phyloP scores from a whole-genome alignment of 169 alveolate species.

The Babesia bovis region DNA sequence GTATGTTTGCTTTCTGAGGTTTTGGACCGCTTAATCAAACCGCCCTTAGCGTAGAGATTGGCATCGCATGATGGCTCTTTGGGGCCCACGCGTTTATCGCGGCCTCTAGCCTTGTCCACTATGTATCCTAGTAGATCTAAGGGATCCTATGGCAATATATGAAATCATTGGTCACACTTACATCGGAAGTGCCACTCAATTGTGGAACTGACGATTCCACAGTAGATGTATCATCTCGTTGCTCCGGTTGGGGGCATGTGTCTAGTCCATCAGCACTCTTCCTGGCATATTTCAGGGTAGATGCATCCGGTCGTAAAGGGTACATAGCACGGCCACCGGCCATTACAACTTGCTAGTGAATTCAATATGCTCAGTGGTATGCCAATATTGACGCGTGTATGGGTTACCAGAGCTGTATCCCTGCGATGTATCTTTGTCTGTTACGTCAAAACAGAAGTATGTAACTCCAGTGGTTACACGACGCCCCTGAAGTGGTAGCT shows the following conservation, averaged over 20 bases:
- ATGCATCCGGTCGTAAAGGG: slow-evolving; percentile 30
- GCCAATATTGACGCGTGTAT: slow-evolving; percentile 7
- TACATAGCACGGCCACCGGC: slow-evolving; percentile 9
- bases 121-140: slow-evolving; percentile 6
- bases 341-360: slow-evolving; percentile 29
- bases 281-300: no score
- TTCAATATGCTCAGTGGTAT: slow-evolving; percentile 37
- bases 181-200: neutral
- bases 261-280: no score
- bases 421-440: neutral
- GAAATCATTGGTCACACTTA: neutral
- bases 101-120: neutral
- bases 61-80: neutral
- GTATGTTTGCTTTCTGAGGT: neutral
- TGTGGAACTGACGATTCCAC: neutral
- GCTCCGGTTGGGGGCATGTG: no score
- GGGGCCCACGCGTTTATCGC: neutral
- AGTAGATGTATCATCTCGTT: neutral
- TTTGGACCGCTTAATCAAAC: slow-evolving; percentile 14
- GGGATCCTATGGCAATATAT: neutral
- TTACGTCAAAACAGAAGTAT: slow-evolving; percentile 39
- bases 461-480: slow-evolving; percentile 42
- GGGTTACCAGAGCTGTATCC: neutral
- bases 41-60: slow-evolving; percentile 14
- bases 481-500: slow-evolving; percentile 46